Conservation (phyloP, 768 basidiomycete species). For the Mycena kentingensis region DNA sequence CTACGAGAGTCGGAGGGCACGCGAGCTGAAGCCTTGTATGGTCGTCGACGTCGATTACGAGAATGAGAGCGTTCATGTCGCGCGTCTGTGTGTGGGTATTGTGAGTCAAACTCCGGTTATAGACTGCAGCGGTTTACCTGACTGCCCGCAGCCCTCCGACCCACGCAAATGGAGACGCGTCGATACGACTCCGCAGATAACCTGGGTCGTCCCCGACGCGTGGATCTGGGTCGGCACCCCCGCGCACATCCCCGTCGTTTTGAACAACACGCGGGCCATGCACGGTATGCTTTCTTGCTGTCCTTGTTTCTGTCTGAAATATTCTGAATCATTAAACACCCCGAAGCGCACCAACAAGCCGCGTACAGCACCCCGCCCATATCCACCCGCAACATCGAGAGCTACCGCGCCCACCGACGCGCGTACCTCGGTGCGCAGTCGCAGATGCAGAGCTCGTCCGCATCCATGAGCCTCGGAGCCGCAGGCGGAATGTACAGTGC, state of each 20-base stretch:
- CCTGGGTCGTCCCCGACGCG: conserved; percentile 1
- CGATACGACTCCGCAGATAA: not conserved
- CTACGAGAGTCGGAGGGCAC: not conserved
- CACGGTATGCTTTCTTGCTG: not conserved
- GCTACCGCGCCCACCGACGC: not conserved
- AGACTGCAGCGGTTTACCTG: not conserved
- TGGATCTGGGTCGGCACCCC: conserved; percentile 5
- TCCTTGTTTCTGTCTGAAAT: not conserved
- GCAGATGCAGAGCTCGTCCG: not conserved
- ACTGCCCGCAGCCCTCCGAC: not conserved
- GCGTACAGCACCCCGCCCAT: not conserved
- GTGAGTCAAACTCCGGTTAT: not conserved
- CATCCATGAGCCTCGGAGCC: too few relatives aligned
- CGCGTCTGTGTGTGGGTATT: not conserved
- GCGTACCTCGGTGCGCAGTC: not conserved
- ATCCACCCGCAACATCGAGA: not conserved
- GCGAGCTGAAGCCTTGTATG: not conserved
- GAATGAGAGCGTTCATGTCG: too few relatives aligned
- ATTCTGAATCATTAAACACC: too few relatives aligned
- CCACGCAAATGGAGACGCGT: not conserved
- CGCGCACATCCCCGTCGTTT: not conserved
- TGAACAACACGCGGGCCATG: not conserved
- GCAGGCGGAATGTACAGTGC: too few relatives aligned
- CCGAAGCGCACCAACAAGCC: not conserved
- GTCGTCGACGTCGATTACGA: conserved; percentile 18